Base-by-base conservation (phyloP, 768 basidiomycete genomes). In the Hortiboletus flavorubellus region DNA sequence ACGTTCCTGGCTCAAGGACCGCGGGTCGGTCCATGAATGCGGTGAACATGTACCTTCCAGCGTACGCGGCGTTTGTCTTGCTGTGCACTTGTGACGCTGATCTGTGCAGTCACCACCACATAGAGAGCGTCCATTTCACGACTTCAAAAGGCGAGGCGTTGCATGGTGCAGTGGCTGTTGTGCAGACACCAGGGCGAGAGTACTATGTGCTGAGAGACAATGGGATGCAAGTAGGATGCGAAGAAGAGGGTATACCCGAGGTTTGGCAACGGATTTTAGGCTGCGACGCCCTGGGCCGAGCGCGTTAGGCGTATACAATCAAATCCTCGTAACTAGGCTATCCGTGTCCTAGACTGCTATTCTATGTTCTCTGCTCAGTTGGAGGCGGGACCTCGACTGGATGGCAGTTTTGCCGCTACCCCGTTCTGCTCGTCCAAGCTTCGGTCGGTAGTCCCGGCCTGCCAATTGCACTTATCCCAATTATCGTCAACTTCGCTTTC, bases 111-210 rank as follows among this genome's bases (percentile, higher is more conserved):
- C 85, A 87, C 52, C 88, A 91, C 66, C 82, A 87, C 62, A 76
- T 91, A 15, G 89, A 92, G 65, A 87, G 88, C 63, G 69, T 89
- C 5, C 86, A 91, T 67, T 84, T 91, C 61, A 75, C 75, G 5
- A 72, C 79, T 0, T 50, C 74, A 0, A 62, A 69, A 8, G 73
- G 78, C 9, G 60, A 62, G 18, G 64, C 73, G 3, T 69, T 92
- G 16, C 89, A 91, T 62, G 68, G 71, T 2, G 85, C 85, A 2
- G 61, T 91, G 6, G 89, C 89, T 1, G 73, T 80, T 16, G 79
- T 91, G 9, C 89, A 89, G 66, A 91, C 89, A 0, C 83, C 82
- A 2, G 75, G 72, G 34, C 70, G 89, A 54, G 86, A 85, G 65
- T 88, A 89, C 63, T 85, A 76, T 60, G 76, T 91, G 34, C 67